A percentile compares a stretch with the other conserved stretches of the same genome.
Evolutionary conservation across 83 land plant genomes (phyloP).

Genomic region (Larix sibirica): DNA sequence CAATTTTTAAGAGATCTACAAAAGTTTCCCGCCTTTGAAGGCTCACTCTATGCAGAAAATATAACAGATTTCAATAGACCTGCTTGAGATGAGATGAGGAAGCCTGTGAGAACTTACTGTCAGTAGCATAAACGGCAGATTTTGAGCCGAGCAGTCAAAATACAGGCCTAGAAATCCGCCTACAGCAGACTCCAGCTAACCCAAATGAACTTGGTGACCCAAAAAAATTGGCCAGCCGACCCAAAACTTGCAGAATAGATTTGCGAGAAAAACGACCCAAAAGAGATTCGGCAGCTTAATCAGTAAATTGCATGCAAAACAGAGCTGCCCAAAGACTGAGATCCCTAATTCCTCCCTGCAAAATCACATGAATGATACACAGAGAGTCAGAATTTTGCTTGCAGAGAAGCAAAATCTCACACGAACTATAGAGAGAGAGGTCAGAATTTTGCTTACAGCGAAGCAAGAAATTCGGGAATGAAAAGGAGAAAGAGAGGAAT

Average conservation of each 20-base stretch:
- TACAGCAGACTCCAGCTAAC: not conserved
- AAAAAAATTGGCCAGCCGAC: not conserved
- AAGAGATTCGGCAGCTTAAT: not conserved
- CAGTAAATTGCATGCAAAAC: not conserved
- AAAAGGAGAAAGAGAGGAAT: not conserved
- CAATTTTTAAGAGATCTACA: conserved; percentile 1
- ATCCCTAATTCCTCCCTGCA: too few species aligned
- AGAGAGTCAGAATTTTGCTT: not conserved
- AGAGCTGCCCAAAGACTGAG: too few species aligned
- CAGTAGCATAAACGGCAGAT: not conserved
- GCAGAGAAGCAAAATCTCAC: not conserved
- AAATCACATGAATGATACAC: not conserved
- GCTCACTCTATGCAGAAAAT: conserved; percentile 1
- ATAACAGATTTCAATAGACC: conserved; percentile 11
- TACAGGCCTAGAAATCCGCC: conserved; percentile 3
- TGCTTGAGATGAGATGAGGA: not conserved
- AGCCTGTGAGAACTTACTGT: conserved; percentile 13
- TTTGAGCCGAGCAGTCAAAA: conserved; percentile 8
- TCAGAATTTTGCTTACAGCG: not conserved
- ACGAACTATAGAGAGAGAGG: not conserved
- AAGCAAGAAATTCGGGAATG: not conserved
- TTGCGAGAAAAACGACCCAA: too few species aligned
- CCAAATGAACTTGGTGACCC: conserved; percentile 8
- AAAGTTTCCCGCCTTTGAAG: conserved; percentile 1
- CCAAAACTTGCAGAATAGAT: not conserved